These are phyloP conservation scores for Zhuliangozyma parablackwelliae DNA, from an alignment of 1,139 yeast genomes.

Conservation along the genomic window DNA sequence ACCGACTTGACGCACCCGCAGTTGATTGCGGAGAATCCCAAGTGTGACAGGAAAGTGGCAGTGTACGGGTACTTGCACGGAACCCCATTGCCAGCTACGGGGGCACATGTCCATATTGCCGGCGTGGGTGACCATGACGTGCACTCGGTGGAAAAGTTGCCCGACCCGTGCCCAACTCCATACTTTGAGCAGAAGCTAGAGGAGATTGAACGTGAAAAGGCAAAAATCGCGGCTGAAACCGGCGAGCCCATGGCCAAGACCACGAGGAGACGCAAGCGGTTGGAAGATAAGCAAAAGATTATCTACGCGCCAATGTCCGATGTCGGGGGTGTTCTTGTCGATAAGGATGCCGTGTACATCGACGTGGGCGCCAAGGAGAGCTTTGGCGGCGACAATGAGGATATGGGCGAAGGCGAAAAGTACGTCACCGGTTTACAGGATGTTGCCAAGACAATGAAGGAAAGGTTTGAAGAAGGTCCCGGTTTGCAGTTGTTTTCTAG, in stretches of 20 bases:
- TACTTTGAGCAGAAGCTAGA: conserved; percentile 81
- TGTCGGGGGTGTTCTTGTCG: conserved; percentile 95
- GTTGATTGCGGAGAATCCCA: conserved; percentile 68
- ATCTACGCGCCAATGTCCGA: conserved; percentile 99
- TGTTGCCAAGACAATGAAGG: conserved; percentile 60
- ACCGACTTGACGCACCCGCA: conserved; percentile 97
- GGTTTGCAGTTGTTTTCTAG: conserved; percentile 71
- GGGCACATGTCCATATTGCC: conserved; percentile 86
- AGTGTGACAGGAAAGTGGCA: conserved; percentile 85
- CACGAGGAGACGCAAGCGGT: conserved; percentile 73
- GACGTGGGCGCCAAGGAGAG: conserved; percentile 68
- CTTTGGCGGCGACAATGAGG: conserved; percentile 55
- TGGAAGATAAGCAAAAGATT: conserved; percentile 89
- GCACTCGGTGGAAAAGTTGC: conserved; percentile 75
- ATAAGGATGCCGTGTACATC: conserved; percentile 93
- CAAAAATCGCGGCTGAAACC: conserved; percentile 55
- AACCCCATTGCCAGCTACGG: conserved; percentile 69
- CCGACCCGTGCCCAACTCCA: conserved; percentile 99
- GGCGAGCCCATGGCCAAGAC: conserved; percentile 55
- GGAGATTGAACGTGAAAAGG: conserved; percentile 67
- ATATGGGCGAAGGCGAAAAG: conserved; percentile 77
- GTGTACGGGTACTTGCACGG: conserved; percentile 95
- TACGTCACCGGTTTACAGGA: conserved; percentile 78
- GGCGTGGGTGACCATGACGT: conserved; percentile 91
- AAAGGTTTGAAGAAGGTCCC: conserved; percentile 56